Evolutionary conservation across 768 basidiomycete species (phyloP), one percentile per base, ranked within the genome.

Genomic region (Candolleomyces eurysporus): DNA sequence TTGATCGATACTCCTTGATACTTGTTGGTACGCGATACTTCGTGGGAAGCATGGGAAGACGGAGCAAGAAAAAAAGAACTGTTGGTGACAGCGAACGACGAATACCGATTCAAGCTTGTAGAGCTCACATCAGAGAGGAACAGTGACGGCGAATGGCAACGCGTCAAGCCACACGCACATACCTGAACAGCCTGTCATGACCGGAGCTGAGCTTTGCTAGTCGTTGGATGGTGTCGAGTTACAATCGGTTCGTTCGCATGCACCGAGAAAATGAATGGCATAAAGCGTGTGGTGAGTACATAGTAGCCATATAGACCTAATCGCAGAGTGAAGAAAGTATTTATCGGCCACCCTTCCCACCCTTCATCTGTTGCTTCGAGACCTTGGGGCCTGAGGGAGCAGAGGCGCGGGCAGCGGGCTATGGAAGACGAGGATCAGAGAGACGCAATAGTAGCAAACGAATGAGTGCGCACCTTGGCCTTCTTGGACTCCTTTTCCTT

Each of bases 341-440:
- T 87, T 73, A 90, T 80, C 89, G 85, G 62, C 88, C 86, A 59
- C 85, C 84, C 79, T 90, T 90, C 70, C 88, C 85, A 72, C 93
- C 94, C 84, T 95, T 96, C 89, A 94, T 94, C 79, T 91, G 90
- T 78, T 96, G 94, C 81, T 96, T 98, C 71, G 93, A 93, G 48
- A 96, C 87, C 78, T 89, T 94, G 69, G 94, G 92, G 59, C 78
- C 92, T 45, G 81, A 75, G 55, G 87, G 73, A 14, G 76, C 82
- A 43, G 75, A 68, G 50, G 84, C 73, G 56, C 87, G 85, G 31
- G 49, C 22, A 56, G 83, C 73, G 65, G 88, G 82, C 89, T 89
- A 66, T 30, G 68, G 3, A 43, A 52, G 52, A 51, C 46, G 51
- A 45, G 63, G 17, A 63, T 51, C 8, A 63, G 16, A 61, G 17